Evolutionary conservation across 2,329 filamentous ascomycete genomes (phyloP).

Genomic region (Xylaria sp.): DNA sequence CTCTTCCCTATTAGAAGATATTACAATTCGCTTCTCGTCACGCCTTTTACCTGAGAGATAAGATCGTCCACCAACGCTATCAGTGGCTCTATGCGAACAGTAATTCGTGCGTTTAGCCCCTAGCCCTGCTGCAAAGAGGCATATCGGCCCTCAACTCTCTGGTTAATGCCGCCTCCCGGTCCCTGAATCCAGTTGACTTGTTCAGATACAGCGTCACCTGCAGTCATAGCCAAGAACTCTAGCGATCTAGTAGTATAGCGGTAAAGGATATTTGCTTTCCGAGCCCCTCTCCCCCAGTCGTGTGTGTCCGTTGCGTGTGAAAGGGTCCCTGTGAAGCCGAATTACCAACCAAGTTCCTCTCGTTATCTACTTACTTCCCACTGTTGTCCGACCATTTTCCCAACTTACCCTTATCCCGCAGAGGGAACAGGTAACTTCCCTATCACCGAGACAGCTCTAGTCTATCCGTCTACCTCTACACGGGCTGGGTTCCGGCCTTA

Average conservation of each 20-base stretch:
- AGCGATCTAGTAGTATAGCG: conserved; percentile 25
- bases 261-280: conserved; percentile 31
- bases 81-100: conserved; percentile 42
- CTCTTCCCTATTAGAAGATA: conserved; percentile 35
- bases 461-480: conserved; percentile 22
- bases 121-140: conserved; percentile 40
- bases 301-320: conserved; percentile 28
- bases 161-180: conserved; percentile 26
- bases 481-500: conserved; percentile 24
- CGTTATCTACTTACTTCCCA: conserved; percentile 24
- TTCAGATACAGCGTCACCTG: conserved; percentile 36
- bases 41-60: conserved; percentile 47
- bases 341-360: conserved; percentile 23
- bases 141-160: conserved; percentile 37
- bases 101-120: conserved; percentile 44
- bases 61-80: conserved; percentile 45
- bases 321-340: conserved; percentile 22
- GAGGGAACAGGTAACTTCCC: conserved; percentile 23
- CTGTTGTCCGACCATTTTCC: conserved; percentile 15
- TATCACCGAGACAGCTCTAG: conserved; percentile 31
- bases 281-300: conserved; percentile 22
- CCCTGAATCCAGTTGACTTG: conserved; percentile 32
- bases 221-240: conserved; percentile 31
- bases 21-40: conserved; percentile 50
- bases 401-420: conserved; percentile 18